Conservation (phyloP, 1,284 basidiomycete genomes). For the Malassezia equina region DNA sequence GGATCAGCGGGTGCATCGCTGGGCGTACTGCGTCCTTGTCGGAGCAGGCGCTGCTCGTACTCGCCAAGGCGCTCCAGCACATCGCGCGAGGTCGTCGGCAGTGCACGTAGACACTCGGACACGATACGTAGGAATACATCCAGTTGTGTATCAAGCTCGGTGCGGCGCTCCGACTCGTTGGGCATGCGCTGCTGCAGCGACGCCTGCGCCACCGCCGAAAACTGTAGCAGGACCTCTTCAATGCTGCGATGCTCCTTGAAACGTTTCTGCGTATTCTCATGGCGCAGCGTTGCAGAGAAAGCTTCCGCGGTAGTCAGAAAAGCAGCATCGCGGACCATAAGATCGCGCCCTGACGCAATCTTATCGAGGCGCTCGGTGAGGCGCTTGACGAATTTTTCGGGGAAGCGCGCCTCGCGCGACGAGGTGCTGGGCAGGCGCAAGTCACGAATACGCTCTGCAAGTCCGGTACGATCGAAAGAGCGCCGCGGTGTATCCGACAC, state of each 20-base stretch:
- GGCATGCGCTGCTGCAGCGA: slow-evolving; percentile 57
- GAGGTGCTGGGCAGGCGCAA: slow-evolving; percentile 15
- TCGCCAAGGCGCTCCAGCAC: slow-evolving; percentile 64
- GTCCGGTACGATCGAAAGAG: slow-evolving; percentile 1
- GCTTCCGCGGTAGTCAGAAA: slow-evolving; percentile 38
- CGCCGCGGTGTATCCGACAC: background rate
- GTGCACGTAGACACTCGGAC: slow-evolving; percentile 59
- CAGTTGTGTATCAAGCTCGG: slow-evolving; percentile 81
- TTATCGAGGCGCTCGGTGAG: slow-evolving; percentile 38
- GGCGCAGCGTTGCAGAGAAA: slow-evolving; percentile 43
- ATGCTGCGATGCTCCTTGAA: slow-evolving; percentile 94
- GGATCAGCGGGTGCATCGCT: slow-evolving; percentile 14
- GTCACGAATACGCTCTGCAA: slow-evolving; percentile 34
- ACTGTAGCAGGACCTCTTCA: slow-evolving; percentile 90
- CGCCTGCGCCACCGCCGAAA: slow-evolving; percentile 64
- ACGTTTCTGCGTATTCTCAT: slow-evolving; percentile 34
- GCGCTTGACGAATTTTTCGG: slow-evolving; percentile 43
- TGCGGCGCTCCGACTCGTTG: slow-evolving; percentile 74
- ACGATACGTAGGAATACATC: slow-evolving; percentile 75
- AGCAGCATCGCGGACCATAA: slow-evolving; percentile 30
- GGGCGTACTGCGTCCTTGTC: slow-evolving; percentile 1
- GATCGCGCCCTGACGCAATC: slow-evolving; percentile 44
- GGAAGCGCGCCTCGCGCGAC: slow-evolving; percentile 29
- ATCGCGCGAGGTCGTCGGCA: slow-evolving; percentile 57
- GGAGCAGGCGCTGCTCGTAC: slow-evolving; percentile 1